Conservation (phyloP, 1,284 basidiomycete species). For the Ganoderma multipileum region DNA sequence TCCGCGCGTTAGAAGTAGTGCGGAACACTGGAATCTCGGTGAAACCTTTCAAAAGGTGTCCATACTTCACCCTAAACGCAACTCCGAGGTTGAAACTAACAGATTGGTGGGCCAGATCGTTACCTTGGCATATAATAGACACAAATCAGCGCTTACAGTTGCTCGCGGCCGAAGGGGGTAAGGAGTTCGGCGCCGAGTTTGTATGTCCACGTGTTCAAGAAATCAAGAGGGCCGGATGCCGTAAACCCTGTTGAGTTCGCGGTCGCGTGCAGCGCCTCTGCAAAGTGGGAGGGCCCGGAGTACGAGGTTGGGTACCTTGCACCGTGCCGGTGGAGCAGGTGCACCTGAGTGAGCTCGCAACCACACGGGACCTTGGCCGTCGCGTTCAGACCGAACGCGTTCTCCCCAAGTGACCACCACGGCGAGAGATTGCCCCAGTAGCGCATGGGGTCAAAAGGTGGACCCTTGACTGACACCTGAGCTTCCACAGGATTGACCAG, state of each 20-base stretch:
- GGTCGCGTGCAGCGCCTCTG: conserved; percentile 47
- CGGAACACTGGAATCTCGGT: conserved; percentile 63
- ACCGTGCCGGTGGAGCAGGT: conserved; percentile 63
- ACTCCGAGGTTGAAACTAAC: conserved; percentile 56
- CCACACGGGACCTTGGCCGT: conserved; percentile 55
- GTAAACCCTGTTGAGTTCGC: conserved; percentile 45
- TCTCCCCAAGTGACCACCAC: conserved; percentile 56
- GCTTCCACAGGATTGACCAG: conserved; percentile 30
- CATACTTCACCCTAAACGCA: conserved; percentile 61
- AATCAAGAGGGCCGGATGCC: conserved; percentile 54
- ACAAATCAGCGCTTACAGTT: conserved; percentile 46
- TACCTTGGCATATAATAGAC: not conserved
- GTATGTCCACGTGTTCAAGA: conserved; percentile 62
- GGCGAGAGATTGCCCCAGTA: conserved; percentile 66
- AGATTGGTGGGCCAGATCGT: not conserved
- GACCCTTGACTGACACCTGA: conserved; percentile 7
- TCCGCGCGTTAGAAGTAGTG: conserved; percentile 60
- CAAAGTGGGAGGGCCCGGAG: conserved; percentile 47
- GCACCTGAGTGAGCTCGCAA: conserved; percentile 58
- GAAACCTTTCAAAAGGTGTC: conserved; percentile 60
- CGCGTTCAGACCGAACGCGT: conserved; percentile 57
- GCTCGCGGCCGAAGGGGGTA: conserved; percentile 62
- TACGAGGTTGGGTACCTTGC: conserved; percentile 57
- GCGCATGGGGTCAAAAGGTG: conserved; percentile 35
- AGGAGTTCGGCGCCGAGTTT: conserved; percentile 64